phyloP scores from a whole-genome alignment of 371 early-diverging fungal species.

The Mucor indicus region DNA sequence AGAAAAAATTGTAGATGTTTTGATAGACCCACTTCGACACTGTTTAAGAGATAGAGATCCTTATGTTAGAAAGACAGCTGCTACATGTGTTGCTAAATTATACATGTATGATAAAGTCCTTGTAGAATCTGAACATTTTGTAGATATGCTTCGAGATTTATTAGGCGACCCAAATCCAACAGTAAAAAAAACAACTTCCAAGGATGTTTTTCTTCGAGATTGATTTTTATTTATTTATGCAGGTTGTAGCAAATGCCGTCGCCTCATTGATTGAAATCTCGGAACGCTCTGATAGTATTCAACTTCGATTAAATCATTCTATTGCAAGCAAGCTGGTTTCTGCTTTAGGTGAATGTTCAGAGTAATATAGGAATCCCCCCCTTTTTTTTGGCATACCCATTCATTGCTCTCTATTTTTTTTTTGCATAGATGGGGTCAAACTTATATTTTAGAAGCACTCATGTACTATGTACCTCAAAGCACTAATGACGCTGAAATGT shows the following conservation, averaged over 20 bases:
- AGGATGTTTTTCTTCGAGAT: too few relatives aligned
- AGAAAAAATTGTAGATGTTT: slow-evolving; percentile 82
- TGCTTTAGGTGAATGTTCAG: slow-evolving; percentile 93
- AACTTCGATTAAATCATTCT: slow-evolving; percentile 71
- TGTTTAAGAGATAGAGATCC: slow-evolving; percentile 73
- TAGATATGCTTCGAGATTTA: slow-evolving; percentile 80
- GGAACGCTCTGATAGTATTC: slow-evolving; percentile 69
- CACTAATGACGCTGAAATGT: slow-evolving; percentile 81
- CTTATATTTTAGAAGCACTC: slow-evolving; percentile 83
- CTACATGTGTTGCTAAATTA: slow-evolving; percentile 88
- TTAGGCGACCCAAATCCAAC: slow-evolving; percentile 94
- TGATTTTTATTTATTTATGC: neutral
- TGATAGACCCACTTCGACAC: slow-evolving; percentile 80
- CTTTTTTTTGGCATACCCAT: too few relatives aligned
- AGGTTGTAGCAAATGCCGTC: slow-evolving; percentile 93
- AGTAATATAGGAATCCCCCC: too few relatives aligned
- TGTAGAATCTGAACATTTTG: slow-evolving; percentile 77
- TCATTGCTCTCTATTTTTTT: neutral
- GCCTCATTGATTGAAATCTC: slow-evolving; percentile 90
- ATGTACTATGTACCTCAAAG: slow-evolving; percentile 84
- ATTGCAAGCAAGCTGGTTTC: slow-evolving; percentile 83
- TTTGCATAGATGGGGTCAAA: slow-evolving; percentile 86
- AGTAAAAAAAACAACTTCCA: slow-evolving; percentile 50
- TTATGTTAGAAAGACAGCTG: slow-evolving; percentile 94
- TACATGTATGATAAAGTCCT: slow-evolving; percentile 64